phyloP scores from a whole-genome alignment of 306 rosid species.

The Gleditsia sinensis region DNA sequence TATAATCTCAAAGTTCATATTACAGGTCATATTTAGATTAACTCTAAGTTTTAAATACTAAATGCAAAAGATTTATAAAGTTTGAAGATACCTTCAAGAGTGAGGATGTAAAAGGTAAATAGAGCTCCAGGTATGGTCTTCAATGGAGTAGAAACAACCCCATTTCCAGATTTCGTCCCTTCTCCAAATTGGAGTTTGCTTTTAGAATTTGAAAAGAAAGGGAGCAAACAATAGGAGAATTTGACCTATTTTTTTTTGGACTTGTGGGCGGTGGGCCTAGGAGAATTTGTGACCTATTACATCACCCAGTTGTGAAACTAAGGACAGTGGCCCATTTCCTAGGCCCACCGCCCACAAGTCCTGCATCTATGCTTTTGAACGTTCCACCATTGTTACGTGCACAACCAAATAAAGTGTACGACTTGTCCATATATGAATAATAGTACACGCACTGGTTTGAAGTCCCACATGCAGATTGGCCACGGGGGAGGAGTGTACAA shows the following conservation, averaged over 20 bases:
- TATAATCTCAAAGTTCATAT: too few species aligned
- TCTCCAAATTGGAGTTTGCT: slow-evolving; percentile 5
- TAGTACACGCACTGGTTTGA: not conserved
- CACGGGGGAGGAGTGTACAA: too few species aligned
- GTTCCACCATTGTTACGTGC: not conserved
- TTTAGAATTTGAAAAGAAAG: not conserved
- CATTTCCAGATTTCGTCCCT: not conserved
- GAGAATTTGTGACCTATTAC: slow-evolving; percentile 14
- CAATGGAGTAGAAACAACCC: slow-evolving; percentile 12
- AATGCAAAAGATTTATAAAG: too few species aligned
- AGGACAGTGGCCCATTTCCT: not conserved
- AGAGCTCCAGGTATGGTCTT: too few species aligned
- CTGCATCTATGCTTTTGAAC: not conserved
- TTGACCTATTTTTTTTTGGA: too few species aligned
- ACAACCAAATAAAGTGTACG: too few species aligned
- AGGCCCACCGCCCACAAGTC: slow-evolving; percentile 30
- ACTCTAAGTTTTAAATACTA: too few species aligned
- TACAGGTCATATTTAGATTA: too few species aligned
- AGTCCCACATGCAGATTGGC: too few species aligned
- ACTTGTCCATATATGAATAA: not conserved
- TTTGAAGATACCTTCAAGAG: not conserved
- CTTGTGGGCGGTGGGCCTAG: too few species aligned
- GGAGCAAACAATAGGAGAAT: slow-evolving; percentile 11
- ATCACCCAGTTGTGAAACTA: slow-evolving; percentile 12
- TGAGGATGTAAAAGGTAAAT: not conserved